Evolutionary conservation across 2,329 filamentous ascomycete species (phyloP).

Genomic region (Ustilaginoidea virens): DNA sequence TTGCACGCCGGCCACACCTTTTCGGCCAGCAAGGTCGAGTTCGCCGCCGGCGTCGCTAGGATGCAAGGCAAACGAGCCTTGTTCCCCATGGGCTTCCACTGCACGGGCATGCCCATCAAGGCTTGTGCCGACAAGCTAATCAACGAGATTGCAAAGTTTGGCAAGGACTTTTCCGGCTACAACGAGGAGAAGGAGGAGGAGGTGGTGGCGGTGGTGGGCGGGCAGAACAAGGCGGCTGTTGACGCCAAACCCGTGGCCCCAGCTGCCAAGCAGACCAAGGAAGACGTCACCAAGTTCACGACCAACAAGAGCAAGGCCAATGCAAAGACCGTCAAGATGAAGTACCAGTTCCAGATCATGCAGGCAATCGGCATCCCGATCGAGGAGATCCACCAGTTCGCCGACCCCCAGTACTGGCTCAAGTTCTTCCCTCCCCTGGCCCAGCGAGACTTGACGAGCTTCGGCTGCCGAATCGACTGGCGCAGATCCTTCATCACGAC

Average conservation of each 20-base stretch:
- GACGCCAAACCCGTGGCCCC: conserved; percentile 32
- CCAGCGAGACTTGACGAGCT: conserved; percentile 61
- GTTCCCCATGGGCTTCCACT: conserved; percentile 87
- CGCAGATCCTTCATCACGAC: conserved; percentile 85
- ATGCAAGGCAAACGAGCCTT: conserved; percentile 82
- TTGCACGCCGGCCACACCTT: conserved; percentile 89
- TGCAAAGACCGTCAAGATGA: conserved; percentile 80
- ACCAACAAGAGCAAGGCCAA: conserved; percentile 87
- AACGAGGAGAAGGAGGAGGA: conserved; percentile 36
- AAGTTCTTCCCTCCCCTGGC: conserved; percentile 56
- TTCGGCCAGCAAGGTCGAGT: conserved; percentile 85
- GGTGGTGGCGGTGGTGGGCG: conserved; percentile 29
- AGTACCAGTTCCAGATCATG: conserved; percentile 96
- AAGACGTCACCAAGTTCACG: conserved; percentile 80
- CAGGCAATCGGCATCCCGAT: conserved; percentile 72
- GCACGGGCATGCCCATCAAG: conserved; percentile 94
- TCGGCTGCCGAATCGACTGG: conserved; percentile 88
- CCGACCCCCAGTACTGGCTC: conserved; percentile 85
- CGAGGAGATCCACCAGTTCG: conserved; percentile 84
- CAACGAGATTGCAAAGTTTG: conserved; percentile 79
- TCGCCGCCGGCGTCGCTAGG: conserved; percentile 68
- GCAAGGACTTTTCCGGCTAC: conserved; percentile 69
- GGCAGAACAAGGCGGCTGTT: conserved; percentile 21
- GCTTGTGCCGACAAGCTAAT: conserved; percentile 90
- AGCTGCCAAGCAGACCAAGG: conserved; percentile 52